These are phyloP conservation scores for Verticillium albo-atrum DNA, from an alignment of 2,329 filamentous ascomycete genomes.

Conservation along the genomic window DNA sequence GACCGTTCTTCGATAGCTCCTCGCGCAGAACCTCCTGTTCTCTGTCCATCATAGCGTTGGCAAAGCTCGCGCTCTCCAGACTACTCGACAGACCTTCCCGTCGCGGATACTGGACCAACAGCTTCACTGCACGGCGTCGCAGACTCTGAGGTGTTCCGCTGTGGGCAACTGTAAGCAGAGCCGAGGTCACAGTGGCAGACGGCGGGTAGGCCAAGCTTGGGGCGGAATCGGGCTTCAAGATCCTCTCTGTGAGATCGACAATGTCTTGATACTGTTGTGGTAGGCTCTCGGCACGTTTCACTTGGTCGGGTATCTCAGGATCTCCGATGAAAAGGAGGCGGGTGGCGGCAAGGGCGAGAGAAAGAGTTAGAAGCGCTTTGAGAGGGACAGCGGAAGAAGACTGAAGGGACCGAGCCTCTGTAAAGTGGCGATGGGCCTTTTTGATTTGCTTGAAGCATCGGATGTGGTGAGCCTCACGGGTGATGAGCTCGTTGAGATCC, in stretches of 20 bases:
- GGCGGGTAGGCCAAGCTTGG: not conserved
- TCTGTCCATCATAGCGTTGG: not conserved
- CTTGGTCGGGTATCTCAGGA: not conserved
- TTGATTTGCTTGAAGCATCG: not conserved
- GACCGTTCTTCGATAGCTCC: not conserved
- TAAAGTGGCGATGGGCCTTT: not conserved
- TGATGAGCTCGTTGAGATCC: not conserved
- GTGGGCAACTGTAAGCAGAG: conserved; percentile 7
- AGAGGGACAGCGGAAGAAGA: not conserved
- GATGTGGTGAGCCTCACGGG: not conserved
- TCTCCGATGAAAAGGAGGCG: not conserved
- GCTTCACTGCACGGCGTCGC: conserved; percentile 4
- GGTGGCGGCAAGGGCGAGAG: not conserved
- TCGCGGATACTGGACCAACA: conserved; percentile 5
- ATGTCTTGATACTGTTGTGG: not conserved
- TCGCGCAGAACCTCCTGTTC: not conserved
- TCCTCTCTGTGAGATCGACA: conserved; percentile 1
- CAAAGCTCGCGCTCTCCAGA: not conserved
- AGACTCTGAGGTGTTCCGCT: conserved; percentile 1
- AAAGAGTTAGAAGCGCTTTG: not conserved
- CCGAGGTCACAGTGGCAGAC: not conserved
- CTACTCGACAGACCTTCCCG: not conserved
- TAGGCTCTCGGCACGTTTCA: not conserved
- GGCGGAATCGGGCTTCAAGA: not conserved
- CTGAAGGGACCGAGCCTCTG: not conserved